Conservation (phyloP, 176 grass and related monocot species). For the Puya raimondii region DNA sequence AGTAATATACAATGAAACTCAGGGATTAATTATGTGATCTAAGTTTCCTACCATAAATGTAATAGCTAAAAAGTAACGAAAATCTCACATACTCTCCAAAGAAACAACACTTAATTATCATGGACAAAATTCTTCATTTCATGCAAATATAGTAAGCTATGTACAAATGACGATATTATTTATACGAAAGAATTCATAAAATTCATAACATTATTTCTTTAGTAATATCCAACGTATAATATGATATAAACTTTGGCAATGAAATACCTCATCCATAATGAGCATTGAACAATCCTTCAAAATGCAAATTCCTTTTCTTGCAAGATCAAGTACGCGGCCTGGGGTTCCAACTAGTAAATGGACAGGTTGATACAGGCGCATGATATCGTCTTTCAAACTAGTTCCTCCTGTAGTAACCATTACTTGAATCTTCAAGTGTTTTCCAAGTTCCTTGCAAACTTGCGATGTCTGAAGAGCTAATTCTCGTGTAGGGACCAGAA, state of each 20-base stretch:
- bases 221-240: not conserved
- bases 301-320: constrained; percentile 84
- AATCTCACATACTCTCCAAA: too few relatives aligned
- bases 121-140: too few relatives aligned
- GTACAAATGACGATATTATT: too few relatives aligned
- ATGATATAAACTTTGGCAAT: constrained; percentile 15
- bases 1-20: too few relatives aligned
- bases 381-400: constrained; percentile 88
- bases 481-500: constrained; percentile 96
- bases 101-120: too few relatives aligned
- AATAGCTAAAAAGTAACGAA: too few relatives aligned
- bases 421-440: constrained; percentile 82
- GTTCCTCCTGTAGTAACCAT: constrained; percentile 99
- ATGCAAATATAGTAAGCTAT: too few relatives aligned
- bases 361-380: constrained; percentile 77
- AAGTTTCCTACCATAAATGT: too few relatives aligned
- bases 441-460: constrained; percentile 95
- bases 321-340: constrained; percentile 84
- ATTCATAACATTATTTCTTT: constrained; percentile 5
- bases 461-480: constrained; percentile 93
- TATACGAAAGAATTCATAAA: not conserved
- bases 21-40: too few relatives aligned
- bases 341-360: constrained; percentile 93
- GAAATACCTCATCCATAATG: constrained; percentile 86
- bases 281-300: constrained; percentile 85